Percentiles rank a stretch among this genome's conserved stretches.
Conservation (phyloP, 2,329 filamentous ascomycete genomes). For the Elsinoe australis region DNA sequence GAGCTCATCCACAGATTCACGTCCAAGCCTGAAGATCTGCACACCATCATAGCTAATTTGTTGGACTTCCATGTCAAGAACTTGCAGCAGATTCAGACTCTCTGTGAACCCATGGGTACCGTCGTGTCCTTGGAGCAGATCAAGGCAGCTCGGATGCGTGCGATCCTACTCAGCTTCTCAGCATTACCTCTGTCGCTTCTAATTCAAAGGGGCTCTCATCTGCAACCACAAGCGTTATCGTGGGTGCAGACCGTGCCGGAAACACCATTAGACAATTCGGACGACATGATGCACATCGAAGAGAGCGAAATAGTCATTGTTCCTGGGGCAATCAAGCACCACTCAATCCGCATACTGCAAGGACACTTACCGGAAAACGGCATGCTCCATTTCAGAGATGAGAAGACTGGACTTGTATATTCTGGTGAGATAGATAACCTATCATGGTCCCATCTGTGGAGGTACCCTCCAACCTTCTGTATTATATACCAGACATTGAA, state of each 20-base stretch:
- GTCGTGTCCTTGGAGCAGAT: too few relatives aligned
- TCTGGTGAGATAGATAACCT: too few relatives aligned
- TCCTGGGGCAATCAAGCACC: not conserved
- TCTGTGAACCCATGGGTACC: too few relatives aligned
- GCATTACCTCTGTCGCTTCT: slow-evolving; percentile 19
- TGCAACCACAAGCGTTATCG: not conserved
- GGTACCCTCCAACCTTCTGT: too few relatives aligned
- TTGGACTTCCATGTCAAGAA: slow-evolving; percentile 17
- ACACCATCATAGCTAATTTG: slow-evolving; percentile 20
- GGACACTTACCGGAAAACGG: not conserved
- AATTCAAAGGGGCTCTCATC: slow-evolving; percentile 17
- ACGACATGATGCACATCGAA: not conserved
- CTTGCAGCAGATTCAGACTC: slow-evolving; percentile 16
- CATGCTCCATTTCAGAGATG: too few relatives aligned
- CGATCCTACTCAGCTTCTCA: slow-evolving; percentile 17
- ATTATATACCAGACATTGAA: too few relatives aligned
- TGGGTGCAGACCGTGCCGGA: not conserved
- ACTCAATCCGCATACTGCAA: not conserved
- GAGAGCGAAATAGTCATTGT: not conserved
- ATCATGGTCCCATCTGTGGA: too few relatives aligned
- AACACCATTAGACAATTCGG: not conserved
- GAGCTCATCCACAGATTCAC: slow-evolving; percentile 19
- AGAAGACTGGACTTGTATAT: too few relatives aligned
- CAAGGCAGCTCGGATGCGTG: not conserved
- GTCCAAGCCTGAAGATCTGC: slow-evolving; percentile 20